These are phyloP conservation scores for Saccharomyces mikatae DNA, from an alignment of 805 yeast species.

Conservation along the genomic window DNA sequence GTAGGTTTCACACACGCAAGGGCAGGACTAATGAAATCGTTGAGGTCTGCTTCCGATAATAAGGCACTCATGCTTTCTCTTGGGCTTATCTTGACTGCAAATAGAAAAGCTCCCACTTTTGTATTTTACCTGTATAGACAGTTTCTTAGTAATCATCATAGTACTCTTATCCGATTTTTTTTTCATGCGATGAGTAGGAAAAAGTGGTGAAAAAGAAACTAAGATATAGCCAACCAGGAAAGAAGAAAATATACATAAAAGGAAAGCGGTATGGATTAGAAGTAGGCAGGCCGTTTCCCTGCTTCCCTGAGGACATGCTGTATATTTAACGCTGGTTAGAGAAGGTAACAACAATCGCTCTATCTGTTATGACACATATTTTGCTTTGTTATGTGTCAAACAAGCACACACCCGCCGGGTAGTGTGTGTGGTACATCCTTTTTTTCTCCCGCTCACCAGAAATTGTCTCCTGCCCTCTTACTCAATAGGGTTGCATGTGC, in stretches of 20 bases:
- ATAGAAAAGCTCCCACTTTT: not conserved
- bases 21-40: slow-evolving; percentile 91
- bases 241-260: not conserved
- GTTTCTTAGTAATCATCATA: not conserved
- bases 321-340: not conserved
- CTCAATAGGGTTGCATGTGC: not conserved
- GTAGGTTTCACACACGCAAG: slow-evolving; percentile 91
- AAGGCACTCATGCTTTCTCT: slow-evolving; percentile 64
- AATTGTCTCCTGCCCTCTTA: not conserved
- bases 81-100: not conserved
- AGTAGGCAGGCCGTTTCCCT: too few species aligned
- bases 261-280: not conserved
- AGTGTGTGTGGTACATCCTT: not conserved
- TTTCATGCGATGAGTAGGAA: not conserved
- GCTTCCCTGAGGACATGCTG: not conserved
- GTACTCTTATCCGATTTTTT: not conserved
- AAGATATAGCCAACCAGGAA: not conserved
- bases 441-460: not conserved
- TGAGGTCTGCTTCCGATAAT: slow-evolving; percentile 80
- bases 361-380: not conserved
- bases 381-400: not conserved
- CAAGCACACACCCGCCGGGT: not conserved
- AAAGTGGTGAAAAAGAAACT: not conserved
- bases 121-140: too few species aligned
- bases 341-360: not conserved